Conservation (phyloP, 2,329 filamentous ascomycete genomes). For the Aureobasidium sp. region DNA sequence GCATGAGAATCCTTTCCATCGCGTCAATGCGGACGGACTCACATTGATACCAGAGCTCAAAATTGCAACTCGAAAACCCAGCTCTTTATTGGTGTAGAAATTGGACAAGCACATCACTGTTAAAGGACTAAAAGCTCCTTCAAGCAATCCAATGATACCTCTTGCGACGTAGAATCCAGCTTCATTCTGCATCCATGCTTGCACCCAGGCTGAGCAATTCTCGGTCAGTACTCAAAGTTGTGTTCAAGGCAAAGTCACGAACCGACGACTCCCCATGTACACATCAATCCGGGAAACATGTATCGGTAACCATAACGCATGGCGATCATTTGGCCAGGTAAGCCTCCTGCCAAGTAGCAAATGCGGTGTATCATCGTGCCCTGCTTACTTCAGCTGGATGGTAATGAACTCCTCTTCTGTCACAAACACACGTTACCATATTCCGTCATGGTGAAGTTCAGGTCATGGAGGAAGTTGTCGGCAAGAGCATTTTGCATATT, state of each 20-base stretch:
- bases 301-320: conserved; percentile 16
- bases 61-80: conserved; percentile 14
- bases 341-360: conserved; percentile 12
- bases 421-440: conserved; percentile 14
- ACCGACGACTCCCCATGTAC: conserved; percentile 15
- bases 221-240: neutral
- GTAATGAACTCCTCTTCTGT: too few species aligned
- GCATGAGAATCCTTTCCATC: neutral
- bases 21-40: neutral
- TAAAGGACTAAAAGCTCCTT: conserved; percentile 16
- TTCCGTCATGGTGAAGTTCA: conserved; percentile 14
- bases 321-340: conserved; percentile 16
- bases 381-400: neutral
- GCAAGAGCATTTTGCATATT: conserved; percentile 17
- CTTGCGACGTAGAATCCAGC: conserved; percentile 13
- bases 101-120: conserved; percentile 16
- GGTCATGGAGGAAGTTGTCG: conserved; percentile 17
- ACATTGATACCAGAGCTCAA: conserved; percentile 15
- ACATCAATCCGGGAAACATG: conserved; percentile 15
- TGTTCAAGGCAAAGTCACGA: neutral
- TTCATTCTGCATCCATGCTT: conserved; percentile 13
- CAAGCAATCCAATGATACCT: conserved; percentile 14
- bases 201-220: conserved; percentile 2
- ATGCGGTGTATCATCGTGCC: conserved; percentile 15
- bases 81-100: conserved; percentile 17